These are phyloP conservation scores for Ceratobasidium sp. DNA, from an alignment of 1,284 basidiomycete genomes.

Conservation along the genomic window DNA sequence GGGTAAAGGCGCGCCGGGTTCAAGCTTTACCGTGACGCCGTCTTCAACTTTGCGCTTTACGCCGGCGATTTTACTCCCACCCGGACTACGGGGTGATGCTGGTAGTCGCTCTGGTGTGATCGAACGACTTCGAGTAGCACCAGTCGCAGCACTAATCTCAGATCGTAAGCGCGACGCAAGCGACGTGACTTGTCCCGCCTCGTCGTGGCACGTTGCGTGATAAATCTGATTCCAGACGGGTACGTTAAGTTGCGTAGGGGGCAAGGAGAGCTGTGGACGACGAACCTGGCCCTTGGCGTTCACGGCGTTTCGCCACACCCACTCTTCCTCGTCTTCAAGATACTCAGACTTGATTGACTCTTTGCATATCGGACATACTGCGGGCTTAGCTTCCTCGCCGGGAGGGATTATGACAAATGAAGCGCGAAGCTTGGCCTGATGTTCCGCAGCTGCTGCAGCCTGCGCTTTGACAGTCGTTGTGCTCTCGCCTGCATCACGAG, in stretches of 20 bases:
- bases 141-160: conserved; percentile 68
- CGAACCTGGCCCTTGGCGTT: conserved; percentile 84
- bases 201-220: conserved; percentile 92
- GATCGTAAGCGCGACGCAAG: conserved; percentile 71
- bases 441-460: conserved; percentile 74
- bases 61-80: conserved; percentile 48
- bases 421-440: conserved; percentile 79
- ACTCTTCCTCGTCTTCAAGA: conserved; percentile 96
- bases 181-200: conserved; percentile 64
- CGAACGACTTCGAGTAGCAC: conserved; percentile 68
- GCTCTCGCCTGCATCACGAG: conserved; percentile 60
- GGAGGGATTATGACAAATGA: conserved; percentile 89
- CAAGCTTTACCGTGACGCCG: conserved; percentile 30
- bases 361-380: conserved; percentile 97
- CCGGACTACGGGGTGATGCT: conserved; percentile 51
- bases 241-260: conserved; percentile 15
- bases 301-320: conserved; percentile 96
- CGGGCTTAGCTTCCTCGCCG: conserved; percentile 81
- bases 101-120: conserved; percentile 71
- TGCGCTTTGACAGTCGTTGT: conserved; percentile 61
- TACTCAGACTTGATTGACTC: conserved; percentile 94
- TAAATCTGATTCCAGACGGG: conserved; percentile 69
- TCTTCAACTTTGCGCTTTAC: conserved; percentile 56
- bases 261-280: conserved; percentile 30
- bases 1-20: conserved; percentile 20